Percentiles rank a stretch among this genome's conserved stretches.
phyloP scores from a whole-genome alignment of 2,329 filamentous ascomycete species.

The Cercospora brassicicola region DNA sequence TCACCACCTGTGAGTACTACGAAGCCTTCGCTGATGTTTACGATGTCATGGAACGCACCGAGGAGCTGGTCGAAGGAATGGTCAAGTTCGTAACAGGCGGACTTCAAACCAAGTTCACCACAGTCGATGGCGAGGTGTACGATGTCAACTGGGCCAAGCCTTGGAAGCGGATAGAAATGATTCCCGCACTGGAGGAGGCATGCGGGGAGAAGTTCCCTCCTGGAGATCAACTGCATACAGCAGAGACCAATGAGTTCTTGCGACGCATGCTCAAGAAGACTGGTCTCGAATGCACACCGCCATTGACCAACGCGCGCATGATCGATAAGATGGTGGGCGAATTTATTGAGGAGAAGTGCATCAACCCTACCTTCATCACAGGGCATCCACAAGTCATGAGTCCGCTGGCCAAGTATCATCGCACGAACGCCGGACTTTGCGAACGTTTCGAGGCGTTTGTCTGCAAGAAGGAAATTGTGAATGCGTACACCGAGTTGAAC shows the following conservation, averaged over 20 bases:
- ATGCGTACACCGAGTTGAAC: slow-evolving; percentile 97
- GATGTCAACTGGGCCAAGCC: slow-evolving; percentile 95
- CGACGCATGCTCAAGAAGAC: slow-evolving; percentile 81
- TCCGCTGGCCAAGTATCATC: slow-evolving; percentile 93
- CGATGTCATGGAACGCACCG: slow-evolving; percentile 86
- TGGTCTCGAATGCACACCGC: slow-evolving; percentile 84
- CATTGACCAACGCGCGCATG: slow-evolving; percentile 91
- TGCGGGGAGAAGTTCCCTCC: slow-evolving; percentile 93
- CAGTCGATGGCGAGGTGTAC: slow-evolving; percentile 79
- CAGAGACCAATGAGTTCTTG: slow-evolving; percentile 86
- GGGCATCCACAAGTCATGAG: slow-evolving; percentile 86
- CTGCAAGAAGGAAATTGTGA: slow-evolving; percentile 94
- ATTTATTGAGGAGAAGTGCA: slow-evolving; percentile 89
- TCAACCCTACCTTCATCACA: slow-evolving; percentile 89
- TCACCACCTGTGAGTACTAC: slow-evolving; percentile 97
- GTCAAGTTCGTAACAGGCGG: slow-evolving; percentile 83
- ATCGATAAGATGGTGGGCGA: slow-evolving; percentile 88
- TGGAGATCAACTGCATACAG: slow-evolving; percentile 82
- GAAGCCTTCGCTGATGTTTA: slow-evolving; percentile 82
- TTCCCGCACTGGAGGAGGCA: slow-evolving; percentile 83
- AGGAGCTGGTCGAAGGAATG: slow-evolving; percentile 85
- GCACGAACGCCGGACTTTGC: slow-evolving; percentile 76
- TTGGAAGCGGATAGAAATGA: slow-evolving; percentile 95
- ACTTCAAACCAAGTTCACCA: slow-evolving; percentile 65
- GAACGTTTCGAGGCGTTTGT: slow-evolving; percentile 98